Base-by-base conservation (phyloP, 768 basidiomycete genomes). In the Serendipita sp. region DNA sequence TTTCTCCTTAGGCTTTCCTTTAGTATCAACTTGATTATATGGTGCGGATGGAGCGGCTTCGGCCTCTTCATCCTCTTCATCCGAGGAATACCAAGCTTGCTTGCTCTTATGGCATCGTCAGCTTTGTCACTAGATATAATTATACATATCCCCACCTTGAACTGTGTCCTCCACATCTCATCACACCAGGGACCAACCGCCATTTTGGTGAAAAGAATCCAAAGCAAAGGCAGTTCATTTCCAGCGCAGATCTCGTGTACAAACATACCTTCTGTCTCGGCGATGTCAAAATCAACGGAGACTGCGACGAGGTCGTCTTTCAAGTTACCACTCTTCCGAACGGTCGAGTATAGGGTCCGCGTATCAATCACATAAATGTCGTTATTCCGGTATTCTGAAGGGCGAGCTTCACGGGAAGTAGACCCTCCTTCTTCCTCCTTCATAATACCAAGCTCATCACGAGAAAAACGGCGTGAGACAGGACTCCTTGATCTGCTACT, bases 91-190 rank as follows among this genome's bases (percentile, higher is more conserved):
- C n/a, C 27, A 10, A 29, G 27, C 16, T 60, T 36, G 55, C 55
- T 60, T 60, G 16, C 34, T 29, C 55, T 40, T 60, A 31, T 37
- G 18, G 48, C 6, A 50, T n/a, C 6, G 8, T 31, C n/a, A 50
- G 18, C 8, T n/a, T n/a, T 50, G 8, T 18, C 6, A 8, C 48
- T 8, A 18, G n/a, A 50, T 18, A 31, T n/a, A 8, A n/a, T 31
- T 8, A n/a, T 18, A n/a, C 5, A 60, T 60, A 6, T 52, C 5
- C 48, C 31, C 31, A 60, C 55, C 27, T 60, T 60, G 55, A 60
- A 60, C 36, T 60, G 55, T n/a, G 55, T 36, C n/a, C 16, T 60
- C 29, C 36, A 60, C 55, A 60, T 60, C 27, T 60, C 55, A 18
- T 60, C 55, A 37, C 23, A n/a, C 29, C 27, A 33, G 23, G 55